These are phyloP conservation scores for Tulasnella sp. DNA, from an alignment of 768 basidiomycete species.

Conservation along the genomic window DNA sequence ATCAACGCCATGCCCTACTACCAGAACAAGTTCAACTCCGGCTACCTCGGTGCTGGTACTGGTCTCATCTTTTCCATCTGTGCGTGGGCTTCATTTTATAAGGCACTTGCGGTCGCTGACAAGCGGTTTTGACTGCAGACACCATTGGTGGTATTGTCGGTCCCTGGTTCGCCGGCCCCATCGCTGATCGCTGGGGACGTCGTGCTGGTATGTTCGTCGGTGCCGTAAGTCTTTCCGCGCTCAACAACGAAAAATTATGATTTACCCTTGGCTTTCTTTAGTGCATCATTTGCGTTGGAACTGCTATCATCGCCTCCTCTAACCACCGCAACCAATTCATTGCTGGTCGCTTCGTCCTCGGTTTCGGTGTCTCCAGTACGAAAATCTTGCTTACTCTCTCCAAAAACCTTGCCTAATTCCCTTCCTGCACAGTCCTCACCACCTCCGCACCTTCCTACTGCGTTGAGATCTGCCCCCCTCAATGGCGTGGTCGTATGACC, in stretches of 20 bases:
- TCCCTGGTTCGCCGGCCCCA: conserved; percentile 23
- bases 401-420: background rate
- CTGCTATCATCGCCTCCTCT: conserved; percentile 36
- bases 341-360: conserved; percentile 39
- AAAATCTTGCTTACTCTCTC: background rate
- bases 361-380: conserved; percentile 35
- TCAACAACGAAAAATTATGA: conserved; percentile 33
- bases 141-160: conserved; percentile 23
- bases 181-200: conserved; percentile 25
- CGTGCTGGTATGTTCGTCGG: conserved; percentile 25
- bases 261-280: conserved; percentile 35
- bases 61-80: conserved; percentile 23
- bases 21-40: conserved; percentile 19
- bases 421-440: conserved; percentile 20
- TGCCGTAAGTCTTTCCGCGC: conserved; percentile 3
- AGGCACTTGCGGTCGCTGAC: background rate
- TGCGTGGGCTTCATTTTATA: background rate
- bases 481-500: conserved; percentile 42
- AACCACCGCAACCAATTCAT: conserved; percentile 37
- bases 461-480: conserved; percentile 48
- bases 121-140: conserved; percentile 5
- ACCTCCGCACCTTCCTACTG: conserved; percentile 33
- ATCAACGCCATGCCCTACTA: conserved; percentile 18
- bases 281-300: conserved; percentile 26
- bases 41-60: conserved; percentile 17